Base-by-base conservation (phyloP, 2,329 filamentous ascomycete species). In the Fusarium nygamai region DNA sequence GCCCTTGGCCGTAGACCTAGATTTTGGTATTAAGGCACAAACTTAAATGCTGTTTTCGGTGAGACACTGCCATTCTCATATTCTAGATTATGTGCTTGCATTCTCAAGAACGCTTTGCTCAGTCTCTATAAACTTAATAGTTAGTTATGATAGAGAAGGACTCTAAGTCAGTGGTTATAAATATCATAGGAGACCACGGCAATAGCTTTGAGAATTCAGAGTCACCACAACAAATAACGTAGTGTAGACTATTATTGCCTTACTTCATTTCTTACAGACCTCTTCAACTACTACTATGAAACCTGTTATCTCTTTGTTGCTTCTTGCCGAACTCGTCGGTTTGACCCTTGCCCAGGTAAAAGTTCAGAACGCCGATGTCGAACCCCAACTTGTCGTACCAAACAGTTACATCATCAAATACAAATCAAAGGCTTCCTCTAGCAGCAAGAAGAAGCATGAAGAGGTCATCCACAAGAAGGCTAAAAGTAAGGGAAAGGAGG, bases 361-460 rank as follows among this genome's bases (percentile, higher is more conserved):
- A 14, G 29, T 57, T 10, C 27, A 57, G 6, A 57, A 43, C 16
- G 16, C 12, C 3, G 5, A 31, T n/a, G 3, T 57, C 4, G 36
- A 57, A 29, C 22, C 53, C 4, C 4, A 27, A 11, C 19, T 22
- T 57, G 51, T 66, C 22, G 46, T 74, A 20, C 71, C 65, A 5
- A 51, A 69, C 24, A 74, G 46, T 19, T 75, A 72, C 20, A 72
- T 74, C 24, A 34, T 75, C 20, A 72, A 38, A 8, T 72, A 72
- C 36, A 75, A 68, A 41, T 0, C 44, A 2, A 57, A 38, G 6
- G 34, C 22, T 4, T 34, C n/a, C 3, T 24, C 51, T 3, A 17
- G 22, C 3, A 41, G 22, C 4, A 65, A 48, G 24, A 67, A 67
- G 39, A 66, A 69, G 19, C 68, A 74, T 12, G 46, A 69, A 8